phyloP scores from a whole-genome alignment of 1,139 yeast genomes.

The Taiozyma sp. region DNA sequence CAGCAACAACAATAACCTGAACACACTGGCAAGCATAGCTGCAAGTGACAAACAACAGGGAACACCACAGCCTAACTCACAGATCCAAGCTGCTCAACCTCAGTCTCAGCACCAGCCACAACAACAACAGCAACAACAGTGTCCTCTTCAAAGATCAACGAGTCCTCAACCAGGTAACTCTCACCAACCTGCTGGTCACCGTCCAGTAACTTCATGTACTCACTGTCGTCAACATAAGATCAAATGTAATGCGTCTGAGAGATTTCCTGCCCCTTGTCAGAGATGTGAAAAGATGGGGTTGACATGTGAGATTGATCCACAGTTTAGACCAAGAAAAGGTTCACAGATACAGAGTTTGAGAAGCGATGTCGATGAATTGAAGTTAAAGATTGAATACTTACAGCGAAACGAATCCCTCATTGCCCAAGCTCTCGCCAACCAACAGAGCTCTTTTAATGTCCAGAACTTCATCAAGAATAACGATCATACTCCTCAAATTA shows the following conservation, averaged over 20 bases:
- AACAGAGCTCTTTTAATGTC: constrained; percentile 7
- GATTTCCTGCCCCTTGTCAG: constrained; percentile 77
- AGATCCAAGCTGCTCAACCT: neutral
- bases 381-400: constrained; percentile 69
- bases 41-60: neutral
- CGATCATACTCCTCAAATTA: constrained; percentile 14
- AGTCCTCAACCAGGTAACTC: constrained; percentile 1
- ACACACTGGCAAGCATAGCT: constrained; percentile 17
- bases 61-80: neutral
- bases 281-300: constrained; percentile 78
- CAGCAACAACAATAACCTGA: constrained; percentile 12
- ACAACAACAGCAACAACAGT: neutral
- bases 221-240: constrained; percentile 94
- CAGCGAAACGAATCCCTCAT: constrained; percentile 65
- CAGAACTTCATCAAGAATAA: constrained; percentile 27
- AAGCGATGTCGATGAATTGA: constrained; percentile 78
- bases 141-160: constrained; percentile 1
- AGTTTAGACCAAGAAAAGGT: constrained; percentile 87
- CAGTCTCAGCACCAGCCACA: neutral
- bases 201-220: constrained; percentile 91
- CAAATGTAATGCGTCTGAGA: constrained; percentile 85
- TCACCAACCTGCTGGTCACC: constrained; percentile 42
- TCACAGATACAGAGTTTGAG: constrained; percentile 80
- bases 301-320: constrained; percentile 86
- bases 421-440: constrained; percentile 49